Conservation (phyloP, 345 rosid species). For the Carallia pectinifolia region DNA sequence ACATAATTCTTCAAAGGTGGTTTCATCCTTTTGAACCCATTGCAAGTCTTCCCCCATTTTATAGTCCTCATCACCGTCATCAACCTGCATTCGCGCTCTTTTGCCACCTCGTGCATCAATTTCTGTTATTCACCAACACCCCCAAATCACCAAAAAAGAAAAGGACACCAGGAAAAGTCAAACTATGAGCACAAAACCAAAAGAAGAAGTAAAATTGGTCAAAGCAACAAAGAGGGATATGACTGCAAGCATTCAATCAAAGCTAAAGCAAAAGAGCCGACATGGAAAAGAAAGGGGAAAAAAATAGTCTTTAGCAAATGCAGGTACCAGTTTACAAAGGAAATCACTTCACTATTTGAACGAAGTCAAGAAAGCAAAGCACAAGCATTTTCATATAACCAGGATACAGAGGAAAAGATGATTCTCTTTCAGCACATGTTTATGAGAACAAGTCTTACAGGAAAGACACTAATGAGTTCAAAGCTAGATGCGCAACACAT, state of each 20-base stretch:
- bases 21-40: conserved; percentile 43
- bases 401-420: no score
- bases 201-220: conserved; percentile 9
- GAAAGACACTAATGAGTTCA: no score
- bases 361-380: no score
- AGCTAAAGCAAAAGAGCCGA: neutral
- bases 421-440: no score
- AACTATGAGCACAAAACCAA: conserved; percentile 4
- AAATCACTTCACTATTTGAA: no score
- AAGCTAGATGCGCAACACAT: no score
- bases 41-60: conserved; percentile 52
- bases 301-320: no score
- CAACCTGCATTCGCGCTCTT: conserved; percentile 69
- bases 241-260: neutral
- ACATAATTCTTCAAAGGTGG: conserved; percentile 75
- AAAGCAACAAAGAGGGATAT: neutral
- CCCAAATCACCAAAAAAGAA: conserved; percentile 4
- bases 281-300: neutral
- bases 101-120: conserved; percentile 60
- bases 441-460: no score
- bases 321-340: no score
- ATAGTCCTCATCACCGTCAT: conserved; percentile 62
- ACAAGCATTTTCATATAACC: no score
- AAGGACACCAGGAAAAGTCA: conserved; percentile 11
- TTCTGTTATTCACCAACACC: conserved; percentile 40